A percentile compares a stretch with the other conserved stretches of the same genome.
Conservation (phyloP, 352 stramenopile genomes). For the Globisporangium mamillatum region DNA sequence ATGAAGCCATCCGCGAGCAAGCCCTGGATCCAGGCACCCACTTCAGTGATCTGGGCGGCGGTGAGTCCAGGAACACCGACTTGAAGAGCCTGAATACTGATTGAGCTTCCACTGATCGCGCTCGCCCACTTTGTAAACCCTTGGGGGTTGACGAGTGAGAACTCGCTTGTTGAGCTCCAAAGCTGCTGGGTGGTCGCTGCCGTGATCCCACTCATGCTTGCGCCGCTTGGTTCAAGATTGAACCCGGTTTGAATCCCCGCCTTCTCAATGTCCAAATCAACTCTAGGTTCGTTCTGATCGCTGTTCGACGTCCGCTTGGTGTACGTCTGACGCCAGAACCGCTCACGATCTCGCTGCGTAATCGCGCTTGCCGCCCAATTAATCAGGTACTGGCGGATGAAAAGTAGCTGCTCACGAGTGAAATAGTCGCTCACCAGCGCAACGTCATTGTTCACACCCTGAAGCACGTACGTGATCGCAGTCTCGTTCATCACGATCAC, state of each 20-base stretch:
- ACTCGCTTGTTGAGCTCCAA: slow-evolving; percentile 39
- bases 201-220: slow-evolving; percentile 32
- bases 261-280: slow-evolving; percentile 60
- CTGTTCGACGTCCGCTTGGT: slow-evolving; percentile 36
- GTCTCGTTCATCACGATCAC: slow-evolving; percentile 62
- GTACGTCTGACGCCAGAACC: slow-evolving; percentile 59
- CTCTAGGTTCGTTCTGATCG: slow-evolving; percentile 43
- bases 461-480: slow-evolving; percentile 49
- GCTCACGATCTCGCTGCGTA: slow-evolving; percentile 49
- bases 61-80: slow-evolving; percentile 28
- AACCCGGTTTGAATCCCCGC: slow-evolving; percentile 52
- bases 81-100: slow-evolving; percentile 20
- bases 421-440: slow-evolving; percentile 43
- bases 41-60: slow-evolving; percentile 27
- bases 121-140: slow-evolving; percentile 55
- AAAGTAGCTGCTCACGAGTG: slow-evolving; percentile 53
- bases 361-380: slow-evolving; percentile 43
- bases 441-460: slow-evolving; percentile 67
- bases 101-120: slow-evolving; percentile 13
- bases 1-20: slow-evolving; percentile 48
- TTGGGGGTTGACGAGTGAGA: slow-evolving; percentile 39
- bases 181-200: slow-evolving; percentile 31
- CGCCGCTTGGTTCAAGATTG: slow-evolving; percentile 31
- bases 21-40: slow-evolving; percentile 41
- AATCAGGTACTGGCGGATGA: slow-evolving; percentile 58